Base-by-base conservation (phyloP, 352 stramenopile species). In the Globisporangium lucens region DNA sequence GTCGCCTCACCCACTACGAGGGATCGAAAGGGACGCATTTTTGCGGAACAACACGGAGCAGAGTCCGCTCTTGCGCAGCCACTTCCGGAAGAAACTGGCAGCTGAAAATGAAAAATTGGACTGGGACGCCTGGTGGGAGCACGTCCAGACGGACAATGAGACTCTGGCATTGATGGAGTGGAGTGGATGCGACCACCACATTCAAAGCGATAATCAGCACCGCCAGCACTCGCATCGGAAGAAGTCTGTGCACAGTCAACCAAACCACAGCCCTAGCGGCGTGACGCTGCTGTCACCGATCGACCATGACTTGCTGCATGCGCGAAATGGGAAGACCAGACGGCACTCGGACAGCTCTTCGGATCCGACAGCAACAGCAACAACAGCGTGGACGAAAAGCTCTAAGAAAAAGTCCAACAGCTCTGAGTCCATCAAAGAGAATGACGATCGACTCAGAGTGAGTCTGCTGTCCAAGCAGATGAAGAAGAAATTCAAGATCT, bases 381-480 rank as follows among this genome's bases (percentile, higher is more conserved):
- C 52, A 57, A 22, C 56, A 63, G 56, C 15, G 41, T 63, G 52
- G 52, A 57, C 27, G n/a, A 24, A 27, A 27, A 5, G 22, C 8
- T 38, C 24, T 13, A 53, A 41, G 36, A 41, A 63, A 24, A 63
- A 53, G 24, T 38, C 13, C 30, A 53, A 17, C 51, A 53, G 36
- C 35, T 47, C 22, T 35, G 12, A 53, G 49, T 60, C 49, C 73
- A 72, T 71, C 56, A 75, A 72, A 43, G 17, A 58, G 10, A 68
- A 38, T 5, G 68, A 57, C 7, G 36, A 49, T 17, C 66, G 55
- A 22, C 68, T 63, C 47, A 49, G 41, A 49, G 24, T 90, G 24
- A 76, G 76, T n/a, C 65, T 90, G 3, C 63, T 90, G n/a, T 80
- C 78, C 2, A 74, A 69, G 29, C 75, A 73, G 7, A 76, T 89